phyloP scores from a whole-genome alignment of 371 early-diverging fungal species.

The Rhizopus sp. region DNA sequence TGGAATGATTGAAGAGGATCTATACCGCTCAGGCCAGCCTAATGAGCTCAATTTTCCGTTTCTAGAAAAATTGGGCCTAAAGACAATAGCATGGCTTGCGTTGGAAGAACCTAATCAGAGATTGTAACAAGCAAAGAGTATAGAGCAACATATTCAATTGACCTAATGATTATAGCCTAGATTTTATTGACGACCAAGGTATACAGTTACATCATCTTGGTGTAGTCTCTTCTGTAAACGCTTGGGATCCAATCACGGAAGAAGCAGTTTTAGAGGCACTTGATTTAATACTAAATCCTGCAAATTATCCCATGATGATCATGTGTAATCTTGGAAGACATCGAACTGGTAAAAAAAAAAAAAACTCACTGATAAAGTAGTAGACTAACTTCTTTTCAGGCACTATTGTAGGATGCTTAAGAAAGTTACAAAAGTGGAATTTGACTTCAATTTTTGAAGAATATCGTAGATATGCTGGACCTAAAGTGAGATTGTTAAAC shows the following conservation, averaged over 20 bases:
- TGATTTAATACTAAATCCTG: slow-evolving; percentile 82
- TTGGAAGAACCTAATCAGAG: slow-evolving; percentile 95
- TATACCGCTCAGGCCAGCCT: slow-evolving; percentile 97
- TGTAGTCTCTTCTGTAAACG: slow-evolving; percentile 76
- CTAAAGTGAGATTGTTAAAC: slow-evolving; percentile 90
- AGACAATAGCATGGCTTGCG: slow-evolving; percentile 91
- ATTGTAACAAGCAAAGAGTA: slow-evolving; percentile 60
- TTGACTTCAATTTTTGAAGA: slow-evolving; percentile 97
- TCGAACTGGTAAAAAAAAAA: slow-evolving; percentile 76
- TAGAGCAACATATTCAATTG: neutral
- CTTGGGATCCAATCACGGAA: slow-evolving; percentile 96
- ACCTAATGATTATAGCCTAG: slow-evolving; percentile 55
- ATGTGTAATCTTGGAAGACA: slow-evolving; percentile 98
- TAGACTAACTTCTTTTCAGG: slow-evolving; percentile 44
- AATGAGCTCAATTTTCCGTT: slow-evolving; percentile 98
- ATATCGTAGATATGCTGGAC: slow-evolving; percentile 95
- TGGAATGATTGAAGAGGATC: slow-evolving; percentile 95
- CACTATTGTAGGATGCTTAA: slow-evolving; percentile 94
- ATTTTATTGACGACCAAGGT: slow-evolving; percentile 97
- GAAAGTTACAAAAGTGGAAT: slow-evolving; percentile 97
- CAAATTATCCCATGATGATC: slow-evolving; percentile 94
- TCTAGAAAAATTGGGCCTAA: slow-evolving; percentile 90
- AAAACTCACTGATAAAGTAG: too few species aligned
- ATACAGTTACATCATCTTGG: slow-evolving; percentile 87
- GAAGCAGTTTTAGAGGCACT: slow-evolving; percentile 93